These are phyloP conservation scores for Populus alba DNA, from an alignment of 345 rosid genomes.

Conservation along the genomic window DNA sequence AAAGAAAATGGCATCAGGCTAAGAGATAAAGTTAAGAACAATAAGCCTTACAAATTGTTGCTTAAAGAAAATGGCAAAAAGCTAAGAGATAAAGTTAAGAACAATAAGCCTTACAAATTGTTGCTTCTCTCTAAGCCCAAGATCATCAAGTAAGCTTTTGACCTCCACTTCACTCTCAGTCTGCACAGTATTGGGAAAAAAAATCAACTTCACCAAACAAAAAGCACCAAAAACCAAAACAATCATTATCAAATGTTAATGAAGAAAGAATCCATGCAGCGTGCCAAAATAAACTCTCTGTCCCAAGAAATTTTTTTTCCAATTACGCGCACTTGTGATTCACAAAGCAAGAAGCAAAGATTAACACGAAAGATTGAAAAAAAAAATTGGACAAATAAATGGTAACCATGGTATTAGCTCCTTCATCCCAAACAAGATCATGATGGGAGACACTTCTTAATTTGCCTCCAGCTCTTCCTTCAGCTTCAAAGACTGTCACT, in stretches of 20 bases:
- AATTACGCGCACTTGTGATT: not conserved
- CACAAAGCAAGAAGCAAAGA: not conserved
- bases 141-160: constrained; percentile 62
- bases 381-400: not conserved
- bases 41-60: constrained; percentile 67
- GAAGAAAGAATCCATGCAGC: not conserved
- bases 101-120: constrained; percentile 58
- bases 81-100: not conserved
- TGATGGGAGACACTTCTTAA: constrained; percentile 56
- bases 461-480: constrained; percentile 83
- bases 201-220: not conserved
- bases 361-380: not conserved
- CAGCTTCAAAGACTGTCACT: constrained; percentile 83
- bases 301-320: not conserved
- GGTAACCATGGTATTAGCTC: constrained; percentile 89
- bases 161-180: constrained; percentile 83
- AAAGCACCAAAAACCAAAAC: not conserved
- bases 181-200: constrained; percentile 36
- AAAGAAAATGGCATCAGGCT: not conserved
- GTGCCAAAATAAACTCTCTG: too few relatives aligned
- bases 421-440: constrained; percentile 87
- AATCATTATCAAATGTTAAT: not conserved
- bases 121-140: constrained; percentile 74
- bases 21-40: not conserved
- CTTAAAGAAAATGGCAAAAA: constrained; percentile 5